These are phyloP conservation scores for Hsuehochloa calcarea DNA, from an alignment of 176 grass and related monocot species.

Conservation along the genomic window DNA sequence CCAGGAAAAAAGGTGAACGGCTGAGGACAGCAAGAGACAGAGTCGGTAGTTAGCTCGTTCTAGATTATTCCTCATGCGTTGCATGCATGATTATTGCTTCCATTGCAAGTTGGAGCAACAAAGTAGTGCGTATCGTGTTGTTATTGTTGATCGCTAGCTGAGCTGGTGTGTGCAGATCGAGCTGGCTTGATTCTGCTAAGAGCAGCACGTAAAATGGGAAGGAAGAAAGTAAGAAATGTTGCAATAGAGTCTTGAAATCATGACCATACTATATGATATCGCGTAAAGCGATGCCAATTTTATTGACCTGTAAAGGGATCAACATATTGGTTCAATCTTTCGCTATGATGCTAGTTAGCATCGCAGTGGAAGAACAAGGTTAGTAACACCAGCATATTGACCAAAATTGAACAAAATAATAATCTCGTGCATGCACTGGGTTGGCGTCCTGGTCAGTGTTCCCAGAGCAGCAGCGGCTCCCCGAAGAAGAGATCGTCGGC, in stretches of 20 bases:
- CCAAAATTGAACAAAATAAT: neutral
- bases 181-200: neutral
- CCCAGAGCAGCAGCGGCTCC: constrained; percentile 53
- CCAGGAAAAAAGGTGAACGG: neutral
- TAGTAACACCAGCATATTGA: neutral
- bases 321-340: neutral
- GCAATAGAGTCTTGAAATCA: neutral
- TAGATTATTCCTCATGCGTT: constrained; percentile 24
- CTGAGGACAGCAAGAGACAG: constrained; percentile 39
- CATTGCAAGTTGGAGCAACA: neutral
- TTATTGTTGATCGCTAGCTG: neutral
- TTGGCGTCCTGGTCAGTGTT: constrained; percentile 24
- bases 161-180: neutral
- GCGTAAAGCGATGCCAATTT: neutral
- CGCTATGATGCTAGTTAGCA: neutral
- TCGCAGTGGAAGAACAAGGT: neutral
- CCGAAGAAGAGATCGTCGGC: constrained; percentile 25
- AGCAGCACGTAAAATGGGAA: neutral
- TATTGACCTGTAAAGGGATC: constrained; percentile 2
- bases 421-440: constrained; percentile 1
- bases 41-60: constrained; percentile 1
- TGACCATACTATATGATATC: neutral
- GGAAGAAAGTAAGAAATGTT: neutral
- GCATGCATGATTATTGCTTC: constrained; percentile 41
- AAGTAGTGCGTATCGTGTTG: neutral